Base-by-base conservation (phyloP, 2,329 filamentous ascomycete species). In the Endocalyx cinctus region DNA sequence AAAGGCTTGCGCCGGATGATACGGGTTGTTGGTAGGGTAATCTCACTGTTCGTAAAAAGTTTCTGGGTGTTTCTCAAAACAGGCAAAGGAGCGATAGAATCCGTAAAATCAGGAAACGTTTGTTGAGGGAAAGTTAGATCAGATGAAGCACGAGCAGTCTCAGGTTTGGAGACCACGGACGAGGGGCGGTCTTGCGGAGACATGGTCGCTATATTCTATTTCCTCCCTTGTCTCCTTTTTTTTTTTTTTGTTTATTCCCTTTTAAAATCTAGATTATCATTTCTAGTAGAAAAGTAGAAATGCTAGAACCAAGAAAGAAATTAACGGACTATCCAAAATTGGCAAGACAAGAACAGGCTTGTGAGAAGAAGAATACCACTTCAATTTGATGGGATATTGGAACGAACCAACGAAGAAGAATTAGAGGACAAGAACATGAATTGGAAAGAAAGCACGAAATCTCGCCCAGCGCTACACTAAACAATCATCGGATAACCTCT, bases 1-100 rank as follows among this genome's bases (percentile, higher is more conserved):
- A 82, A 54, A 34, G 78, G 77, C 60, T 82, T 81, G 42, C 78
- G 69, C 52, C 70, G 72, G 58, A 81, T 72, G 37, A 54, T 38
- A 44, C 45, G 42, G 41, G 47, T 27, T 41, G 52, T 34, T 35
- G 48, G 45, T 22, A 38, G 25, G 30, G 38, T 36, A 12, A 35
- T 35, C 18, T 47, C 34, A 31, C 42, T 50, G 30, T 50, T 45
- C 27, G 55, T 49, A 27, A 49, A 45, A 28, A 55, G 48, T 17
- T 54, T 51, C 35, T 47, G 49, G 34, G 51, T 47, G 51, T 56
- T 56, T 45, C 51, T 48, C 31, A 47, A 48, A 35, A 41, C 39
- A 27, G 43, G 35, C 23, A 41, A 37, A 52, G 55, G 38, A 54
- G 48, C 38, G 50, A 55, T 34, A 45, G 50, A 31, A 49, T 57